A percentile compares a stretch with the other conserved stretches of the same genome.
phyloP scores from a whole-genome alignment of 2,329 filamentous ascomycete species.

The Epichloe elymi region DNA sequence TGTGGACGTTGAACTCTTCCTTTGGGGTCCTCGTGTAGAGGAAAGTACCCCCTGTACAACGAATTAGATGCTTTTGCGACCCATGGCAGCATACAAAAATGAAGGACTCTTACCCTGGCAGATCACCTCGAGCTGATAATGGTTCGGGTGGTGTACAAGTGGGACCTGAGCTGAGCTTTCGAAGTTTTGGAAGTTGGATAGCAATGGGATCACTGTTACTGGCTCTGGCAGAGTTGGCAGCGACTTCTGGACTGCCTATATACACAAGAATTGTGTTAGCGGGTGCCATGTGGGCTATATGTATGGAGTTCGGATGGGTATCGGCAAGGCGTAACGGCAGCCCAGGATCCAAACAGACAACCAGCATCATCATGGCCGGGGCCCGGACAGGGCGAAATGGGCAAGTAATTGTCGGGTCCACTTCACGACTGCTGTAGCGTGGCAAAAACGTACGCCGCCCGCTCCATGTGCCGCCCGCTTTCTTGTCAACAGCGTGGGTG shows the following conservation, averaged over 20 bases:
- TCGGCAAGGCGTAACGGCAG: slow-evolving; percentile 1
- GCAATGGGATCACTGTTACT: slow-evolving; percentile 35
- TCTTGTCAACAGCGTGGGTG: neutral
- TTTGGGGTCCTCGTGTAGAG: slow-evolving; percentile 42
- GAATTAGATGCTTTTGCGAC: neutral
- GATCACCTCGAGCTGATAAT: slow-evolving; percentile 44
- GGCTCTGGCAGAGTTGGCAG: slow-evolving; percentile 7
- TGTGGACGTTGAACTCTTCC: slow-evolving; percentile 34
- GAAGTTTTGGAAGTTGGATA: slow-evolving; percentile 34
- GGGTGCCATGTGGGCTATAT: neutral
- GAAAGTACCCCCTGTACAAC: slow-evolving; percentile 43
- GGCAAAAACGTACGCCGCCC: neutral
- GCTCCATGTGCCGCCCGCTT: neutral
- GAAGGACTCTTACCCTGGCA: slow-evolving; percentile 35
- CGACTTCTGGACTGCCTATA: slow-evolving; percentile 3
- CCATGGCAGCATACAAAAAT: neutral
- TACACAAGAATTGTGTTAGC: neutral
- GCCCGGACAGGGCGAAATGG: neutral
- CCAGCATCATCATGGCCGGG: slow-evolving; percentile 4
- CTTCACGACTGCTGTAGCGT: slow-evolving; percentile 6
- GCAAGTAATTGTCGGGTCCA: slow-evolving; percentile 5
- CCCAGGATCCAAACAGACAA: slow-evolving; percentile 4
- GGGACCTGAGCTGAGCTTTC: slow-evolving; percentile 26
- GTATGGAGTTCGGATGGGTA: neutral
- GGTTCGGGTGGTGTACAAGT: slow-evolving; percentile 32